These are phyloP conservation scores for Lactuca saligna DNA, from an alignment of 129 eudicot genomes.

Conservation along the genomic window DNA sequence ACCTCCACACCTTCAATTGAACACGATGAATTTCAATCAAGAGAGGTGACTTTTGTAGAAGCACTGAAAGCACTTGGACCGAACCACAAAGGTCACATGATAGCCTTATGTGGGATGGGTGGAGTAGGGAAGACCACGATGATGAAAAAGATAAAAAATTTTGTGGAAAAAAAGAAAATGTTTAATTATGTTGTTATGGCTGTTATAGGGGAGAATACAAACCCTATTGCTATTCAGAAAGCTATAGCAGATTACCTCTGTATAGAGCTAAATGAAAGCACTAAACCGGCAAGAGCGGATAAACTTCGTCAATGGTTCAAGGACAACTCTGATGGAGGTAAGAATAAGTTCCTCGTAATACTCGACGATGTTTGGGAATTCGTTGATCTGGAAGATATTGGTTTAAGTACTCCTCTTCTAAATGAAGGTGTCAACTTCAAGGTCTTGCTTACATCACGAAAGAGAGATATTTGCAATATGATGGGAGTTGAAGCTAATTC, in stretches of 20 bases:
- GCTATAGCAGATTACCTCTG: not conserved
- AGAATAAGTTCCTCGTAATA: not conserved
- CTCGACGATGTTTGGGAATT: slow-evolving; percentile 9
- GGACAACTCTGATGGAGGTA: not conserved
- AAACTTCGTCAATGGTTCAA: not conserved
- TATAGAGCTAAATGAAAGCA: not conserved
- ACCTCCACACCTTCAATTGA: no score
- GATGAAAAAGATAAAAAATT: not conserved
- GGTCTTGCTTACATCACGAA: not conserved
- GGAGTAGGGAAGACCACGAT: slow-evolving; percentile 18
- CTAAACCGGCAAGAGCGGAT: not conserved
- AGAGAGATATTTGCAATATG: not conserved
- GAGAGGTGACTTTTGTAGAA: no score
- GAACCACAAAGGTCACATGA: not conserved
- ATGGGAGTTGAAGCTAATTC: not conserved
- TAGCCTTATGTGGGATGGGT: slow-evolving; percentile 17
- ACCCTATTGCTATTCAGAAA: not conserved
- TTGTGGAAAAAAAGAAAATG: not conserved
- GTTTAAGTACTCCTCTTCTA: slow-evolving; percentile 12
- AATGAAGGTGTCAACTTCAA: not conserved
- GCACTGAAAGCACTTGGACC: no score
- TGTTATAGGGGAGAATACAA: not conserved
- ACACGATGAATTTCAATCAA: no score
- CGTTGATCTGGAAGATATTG: not conserved
- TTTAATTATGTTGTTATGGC: slow-evolving; percentile 5